A percentile compares a stretch with the other conserved stretches of the same genome.
These are phyloP conservation scores for Chaetomiaceae sp. DNA, from an alignment of 2,329 filamentous ascomycete genomes.

Conservation along the genomic window DNA sequence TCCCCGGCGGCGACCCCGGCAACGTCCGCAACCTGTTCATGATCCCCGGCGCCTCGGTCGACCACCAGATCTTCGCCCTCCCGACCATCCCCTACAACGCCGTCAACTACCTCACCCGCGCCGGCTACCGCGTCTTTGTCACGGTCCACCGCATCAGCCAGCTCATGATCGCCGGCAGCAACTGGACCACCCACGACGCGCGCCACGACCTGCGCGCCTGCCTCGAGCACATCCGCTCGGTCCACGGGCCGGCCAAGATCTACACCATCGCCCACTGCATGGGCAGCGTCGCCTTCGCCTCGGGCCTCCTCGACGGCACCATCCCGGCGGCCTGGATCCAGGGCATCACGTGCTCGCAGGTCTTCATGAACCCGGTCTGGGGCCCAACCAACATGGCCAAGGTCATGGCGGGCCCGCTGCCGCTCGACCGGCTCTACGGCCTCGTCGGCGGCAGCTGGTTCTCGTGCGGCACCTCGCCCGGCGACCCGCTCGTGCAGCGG, in stretches of 20 bases:
- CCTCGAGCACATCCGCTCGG: slow-evolving; percentile 47
- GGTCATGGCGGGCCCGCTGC: slow-evolving; percentile 43
- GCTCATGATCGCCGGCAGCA: slow-evolving; percentile 44
- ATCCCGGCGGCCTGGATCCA: slow-evolving; percentile 54
- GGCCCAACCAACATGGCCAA: slow-evolving; percentile 53
- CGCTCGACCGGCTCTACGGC: slow-evolving; percentile 47
- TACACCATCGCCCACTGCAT: slow-evolving; percentile 62
- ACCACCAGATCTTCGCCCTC: slow-evolving; percentile 59
- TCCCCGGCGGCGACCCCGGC: slow-evolving; percentile 28
- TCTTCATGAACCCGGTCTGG: slow-evolving; percentile 62
- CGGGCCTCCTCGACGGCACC: slow-evolving; percentile 58
- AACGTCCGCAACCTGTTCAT: slow-evolving; percentile 52
- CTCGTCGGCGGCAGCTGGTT: slow-evolving; percentile 51
- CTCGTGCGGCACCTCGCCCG: slow-evolving; percentile 43
- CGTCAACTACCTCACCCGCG: slow-evolving; percentile 57
- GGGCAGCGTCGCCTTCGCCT: slow-evolving; percentile 55
- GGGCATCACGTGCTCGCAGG: slow-evolving; percentile 56
- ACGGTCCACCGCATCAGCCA: slow-evolving; percentile 55
- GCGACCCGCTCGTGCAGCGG: slow-evolving; percentile 48
- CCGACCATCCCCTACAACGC: slow-evolving; percentile 61
- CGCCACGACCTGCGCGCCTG: slow-evolving; percentile 56
- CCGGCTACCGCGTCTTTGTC: slow-evolving; percentile 57
- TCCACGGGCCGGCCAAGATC: slow-evolving; percentile 37
- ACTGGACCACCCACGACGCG: slow-evolving; percentile 57
- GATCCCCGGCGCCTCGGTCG: slow-evolving; percentile 59